Evolutionary conservation across 345 rosid genomes (phyloP).

Genomic region (Citrus inodora): DNA sequence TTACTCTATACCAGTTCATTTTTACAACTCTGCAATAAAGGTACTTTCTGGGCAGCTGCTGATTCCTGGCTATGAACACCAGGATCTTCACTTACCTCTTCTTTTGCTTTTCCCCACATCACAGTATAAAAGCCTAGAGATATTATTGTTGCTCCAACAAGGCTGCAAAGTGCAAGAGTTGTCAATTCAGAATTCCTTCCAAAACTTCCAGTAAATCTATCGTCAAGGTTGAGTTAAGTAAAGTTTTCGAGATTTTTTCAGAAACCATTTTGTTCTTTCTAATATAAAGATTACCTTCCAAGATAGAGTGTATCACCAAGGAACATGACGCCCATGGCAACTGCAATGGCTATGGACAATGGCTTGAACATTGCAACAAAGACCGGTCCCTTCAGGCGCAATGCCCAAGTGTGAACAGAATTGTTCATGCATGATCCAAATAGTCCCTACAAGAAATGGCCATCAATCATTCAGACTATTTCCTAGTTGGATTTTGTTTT

Average conservation of each 20-base stretch:
- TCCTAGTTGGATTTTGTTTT: no score
- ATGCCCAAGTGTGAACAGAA: conserved; percentile 56
- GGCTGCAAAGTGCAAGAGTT: conserved; percentile 31
- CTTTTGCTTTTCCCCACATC: conserved; percentile 89
- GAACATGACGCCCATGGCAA: conserved; percentile 59
- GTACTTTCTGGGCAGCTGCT: conserved; percentile 24
- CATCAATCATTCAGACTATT: not conserved
- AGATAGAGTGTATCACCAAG: conserved; percentile 70
- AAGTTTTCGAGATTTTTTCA: not conserved
- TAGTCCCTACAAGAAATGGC: conserved; percentile 1
- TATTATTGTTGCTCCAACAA: conserved; percentile 69
- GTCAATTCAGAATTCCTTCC: not conserved
- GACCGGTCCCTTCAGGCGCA: conserved; percentile 68
- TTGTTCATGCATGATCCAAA: conserved; percentile 44
- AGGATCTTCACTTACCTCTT: conserved; percentile 47
- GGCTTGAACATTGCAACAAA: conserved; percentile 74
- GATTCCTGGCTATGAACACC: conserved; percentile 15
- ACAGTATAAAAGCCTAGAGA: conserved; percentile 77
- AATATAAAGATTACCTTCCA: conserved; percentile 33
- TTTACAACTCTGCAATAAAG: conserved; percentile 56
- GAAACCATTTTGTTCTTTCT: no score
- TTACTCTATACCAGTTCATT: conserved; percentile 30
- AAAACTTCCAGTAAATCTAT: not conserved
- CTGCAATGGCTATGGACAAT: conserved; percentile 71
- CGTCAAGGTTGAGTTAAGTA: conserved; percentile 7